Evolutionary conservation across 2,329 filamentous ascomycete genomes (phyloP), one percentile per base, ranked within the genome.

Genomic region (Blastomyces percursus): DNA sequence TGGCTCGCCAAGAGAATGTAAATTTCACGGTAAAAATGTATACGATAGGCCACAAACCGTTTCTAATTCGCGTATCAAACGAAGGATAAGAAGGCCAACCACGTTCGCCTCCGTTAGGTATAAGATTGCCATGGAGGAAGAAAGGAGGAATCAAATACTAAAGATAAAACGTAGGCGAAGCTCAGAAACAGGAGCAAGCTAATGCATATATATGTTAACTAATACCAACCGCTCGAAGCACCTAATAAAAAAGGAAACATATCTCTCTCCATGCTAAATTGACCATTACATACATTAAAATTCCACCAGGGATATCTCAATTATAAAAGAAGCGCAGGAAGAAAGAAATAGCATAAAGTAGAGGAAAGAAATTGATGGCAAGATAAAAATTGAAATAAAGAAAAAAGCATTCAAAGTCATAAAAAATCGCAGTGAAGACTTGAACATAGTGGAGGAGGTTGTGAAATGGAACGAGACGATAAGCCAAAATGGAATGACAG

Each of bases 271-370:
- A 32, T 24, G 60, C 50, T 56, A 64, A 58, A 38, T 59, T 57
- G 60, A 61, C 63, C 57, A n/a, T 35, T 59, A 48, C 62, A 51
- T 64, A 59, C 60, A 57, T 60, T 50, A 56, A 63, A 56, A 60
- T 64, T 44, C 21, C 14, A 44, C 30, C 24, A 16, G 46, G 42
- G 40, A 59, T 51, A 52, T 44, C n/a, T n/a, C n/a, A 32, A 27
- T 27, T 14, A 42, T 11, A 61, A 54, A 42, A 51, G 14, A 21
- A n/a, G 21, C 59, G 62, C 56, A 57, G 8, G 35, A 35, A 7
- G n/a, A 38, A n/a, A 50, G 30, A 30, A 38, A 21, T 40, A 30
- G 14, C 24, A 5, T 11, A 21, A 50, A 35, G 48, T 21, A 35
- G 19, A 48, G 19, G 4, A 55, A 51, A 12, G 5, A 14, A 12